Evolutionary conservation across 257 asterid genomes (phyloP).

Genomic region (Solanum gandarillasii): DNA sequence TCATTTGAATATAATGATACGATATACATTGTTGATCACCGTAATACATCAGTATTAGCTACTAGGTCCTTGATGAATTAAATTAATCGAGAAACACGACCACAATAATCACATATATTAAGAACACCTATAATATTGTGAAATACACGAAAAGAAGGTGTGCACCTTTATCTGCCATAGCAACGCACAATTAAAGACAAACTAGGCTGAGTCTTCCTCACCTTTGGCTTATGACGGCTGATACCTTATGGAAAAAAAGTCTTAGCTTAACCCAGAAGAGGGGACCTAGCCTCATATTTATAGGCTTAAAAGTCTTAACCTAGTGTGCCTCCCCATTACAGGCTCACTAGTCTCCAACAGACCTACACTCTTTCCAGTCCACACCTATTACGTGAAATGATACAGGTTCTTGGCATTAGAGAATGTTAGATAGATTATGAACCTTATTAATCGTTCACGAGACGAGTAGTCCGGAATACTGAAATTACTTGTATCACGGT

Average conservation of each 20-base stretch:
- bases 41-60: background rate
- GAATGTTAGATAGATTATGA: background rate
- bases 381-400: background rate
- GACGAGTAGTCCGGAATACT: background rate
- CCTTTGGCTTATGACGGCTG: background rate
- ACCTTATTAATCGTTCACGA: background rate
- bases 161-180: background rate
- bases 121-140: background rate
- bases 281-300: background rate
- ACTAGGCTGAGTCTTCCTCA: background rate
- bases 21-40: background rate
- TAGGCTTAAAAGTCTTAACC: background rate
- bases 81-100: background rate
- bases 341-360: background rate
- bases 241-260: background rate
- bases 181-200: background rate
- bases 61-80: background rate
- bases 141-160: background rate
- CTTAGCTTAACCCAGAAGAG: background rate
- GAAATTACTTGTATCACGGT: background rate
- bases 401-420: background rate
- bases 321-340: background rate
- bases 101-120: background rate
- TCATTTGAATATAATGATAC: background rate
- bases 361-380: background rate